Conservation (phyloP, 2,329 filamentous ascomycete species). For the Ophiostoma tasmaniense region DNA sequence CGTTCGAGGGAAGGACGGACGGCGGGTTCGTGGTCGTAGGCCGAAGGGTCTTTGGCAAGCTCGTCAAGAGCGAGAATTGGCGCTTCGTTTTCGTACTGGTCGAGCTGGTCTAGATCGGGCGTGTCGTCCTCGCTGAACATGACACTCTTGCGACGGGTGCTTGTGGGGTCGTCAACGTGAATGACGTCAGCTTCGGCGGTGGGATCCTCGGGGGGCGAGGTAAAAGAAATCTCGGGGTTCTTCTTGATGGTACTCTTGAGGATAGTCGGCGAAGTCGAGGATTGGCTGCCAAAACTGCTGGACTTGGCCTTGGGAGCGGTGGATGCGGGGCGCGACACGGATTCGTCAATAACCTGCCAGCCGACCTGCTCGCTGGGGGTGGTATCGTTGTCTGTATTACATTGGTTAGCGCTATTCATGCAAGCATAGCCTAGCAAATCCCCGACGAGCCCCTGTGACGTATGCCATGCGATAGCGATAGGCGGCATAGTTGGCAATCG, state of each 20-base stretch:
- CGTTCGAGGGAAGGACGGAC: slow-evolving; percentile 65
- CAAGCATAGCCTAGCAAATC: not conserved
- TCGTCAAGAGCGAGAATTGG: slow-evolving; percentile 89
- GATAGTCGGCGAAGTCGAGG: not conserved
- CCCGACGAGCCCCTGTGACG: not conserved
- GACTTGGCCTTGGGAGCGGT: slow-evolving; percentile 10
- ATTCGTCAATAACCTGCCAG: slow-evolving; percentile 80
- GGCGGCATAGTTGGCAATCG: too few relatives aligned
- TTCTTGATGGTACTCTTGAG: slow-evolving; percentile 19
- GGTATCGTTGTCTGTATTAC: slow-evolving; percentile 55
- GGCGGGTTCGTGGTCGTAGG: slow-evolving; percentile 66
- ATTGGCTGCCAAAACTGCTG: not conserved
- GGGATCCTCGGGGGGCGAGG: slow-evolving; percentile 31
- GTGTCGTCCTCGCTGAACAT: slow-evolving; percentile 39
- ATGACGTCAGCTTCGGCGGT: slow-evolving; percentile 44
- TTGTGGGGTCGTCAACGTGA: slow-evolving; percentile 63
- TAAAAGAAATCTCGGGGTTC: slow-evolving; percentile 26
- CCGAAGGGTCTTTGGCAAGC: slow-evolving; percentile 62
- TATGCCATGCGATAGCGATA: not conserved
- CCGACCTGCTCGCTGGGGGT: slow-evolving; percentile 88
- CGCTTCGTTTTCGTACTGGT: slow-evolving; percentile 51
- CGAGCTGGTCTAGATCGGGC: slow-evolving; percentile 6
- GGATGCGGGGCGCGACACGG: slow-evolving; percentile 50
- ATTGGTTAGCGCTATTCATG: slow-evolving; percentile 22
- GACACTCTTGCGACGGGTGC: slow-evolving; percentile 33